These are phyloP conservation scores for Nematodospora valgi DNA, from an alignment of 805 yeast genomes.

Conservation along the genomic window DNA sequence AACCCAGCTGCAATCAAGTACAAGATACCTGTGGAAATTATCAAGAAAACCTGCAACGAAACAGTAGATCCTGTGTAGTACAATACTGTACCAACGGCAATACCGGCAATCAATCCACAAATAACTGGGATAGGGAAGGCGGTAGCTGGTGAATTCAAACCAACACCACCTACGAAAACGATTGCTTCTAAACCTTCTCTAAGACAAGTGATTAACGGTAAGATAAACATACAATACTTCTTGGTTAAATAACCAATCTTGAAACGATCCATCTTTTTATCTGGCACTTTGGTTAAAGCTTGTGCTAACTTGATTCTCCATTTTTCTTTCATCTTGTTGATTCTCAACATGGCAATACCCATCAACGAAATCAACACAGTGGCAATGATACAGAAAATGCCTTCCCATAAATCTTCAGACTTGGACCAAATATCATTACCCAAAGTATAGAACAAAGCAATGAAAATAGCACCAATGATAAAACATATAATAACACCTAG, in stretches of 20 bases:
- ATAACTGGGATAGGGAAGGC: conserved; percentile 94
- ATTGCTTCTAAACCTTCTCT: conserved; percentile 83
- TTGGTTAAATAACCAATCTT: conserved; percentile 35
- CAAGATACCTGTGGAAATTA: conserved; percentile 82
- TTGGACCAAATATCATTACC: conserved; percentile 79
- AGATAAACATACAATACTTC: conserved; percentile 83
- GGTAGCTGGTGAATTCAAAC: conserved; percentile 29
- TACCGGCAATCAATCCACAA: conserved; percentile 80
- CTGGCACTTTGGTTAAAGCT: conserved; percentile 65
- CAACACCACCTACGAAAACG: conserved; percentile 46
- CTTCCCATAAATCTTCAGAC: conserved; percentile 97
- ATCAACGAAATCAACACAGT: conserved; percentile 82
- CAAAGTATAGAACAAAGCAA: conserved; percentile 85
- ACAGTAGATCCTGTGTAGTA: conserved; percentile 80
- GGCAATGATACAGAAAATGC: conserved; percentile 88
- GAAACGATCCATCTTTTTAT: conserved; percentile 45
- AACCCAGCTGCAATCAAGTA: conserved; percentile 90
- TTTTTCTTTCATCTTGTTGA: conserved; percentile 94
- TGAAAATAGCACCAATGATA: conserved; percentile 85
- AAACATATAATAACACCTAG: conserved; percentile 77
- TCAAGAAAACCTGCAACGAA: conserved; percentile 84
- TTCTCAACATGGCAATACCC: conserved; percentile 96
- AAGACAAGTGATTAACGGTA: conserved; percentile 86
- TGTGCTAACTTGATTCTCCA: conserved; percentile 94
- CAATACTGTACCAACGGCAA: conserved; percentile 61